Evolutionary conservation across 352 stramenopile genomes (phyloP).

Genomic region (Pythium phragmitis): DNA sequence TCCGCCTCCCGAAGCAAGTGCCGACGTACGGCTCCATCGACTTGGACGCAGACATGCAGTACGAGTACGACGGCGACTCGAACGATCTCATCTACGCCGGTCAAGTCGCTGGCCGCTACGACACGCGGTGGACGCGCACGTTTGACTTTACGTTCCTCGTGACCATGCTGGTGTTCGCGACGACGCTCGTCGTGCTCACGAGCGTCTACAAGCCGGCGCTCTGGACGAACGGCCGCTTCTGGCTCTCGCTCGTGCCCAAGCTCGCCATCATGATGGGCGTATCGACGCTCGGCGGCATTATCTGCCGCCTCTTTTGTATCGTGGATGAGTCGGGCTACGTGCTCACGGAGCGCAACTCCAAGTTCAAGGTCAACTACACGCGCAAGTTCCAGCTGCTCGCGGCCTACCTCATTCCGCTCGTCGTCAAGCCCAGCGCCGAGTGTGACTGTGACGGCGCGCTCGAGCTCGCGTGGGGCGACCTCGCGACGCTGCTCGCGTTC

Average conservation of each 20-base stretch:
- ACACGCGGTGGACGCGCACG: slow-evolving; percentile 80
- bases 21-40: slow-evolving; percentile 75
- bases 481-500: slow-evolving; percentile 80
- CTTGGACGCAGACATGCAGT: slow-evolving; percentile 50
- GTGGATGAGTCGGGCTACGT: slow-evolving; percentile 84
- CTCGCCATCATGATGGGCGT: slow-evolving; percentile 81
- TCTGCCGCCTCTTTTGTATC: slow-evolving; percentile 78
- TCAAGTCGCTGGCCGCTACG: slow-evolving; percentile 75
- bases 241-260: slow-evolving; percentile 78
- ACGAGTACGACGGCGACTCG: slow-evolving; percentile 78
- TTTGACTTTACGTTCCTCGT: slow-evolving; percentile 84
- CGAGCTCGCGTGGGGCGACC: slow-evolving; percentile 78
- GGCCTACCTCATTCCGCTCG: slow-evolving; percentile 78
- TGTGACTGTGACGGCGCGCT: slow-evolving; percentile 56
- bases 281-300: slow-evolving; percentile 63
- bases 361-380: slow-evolving; percentile 90
- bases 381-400: slow-evolving; percentile 84
- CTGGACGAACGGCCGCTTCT: slow-evolving; percentile 71
- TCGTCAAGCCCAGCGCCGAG: slow-evolving; percentile 43
- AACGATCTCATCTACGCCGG: slow-evolving; percentile 84
- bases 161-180: slow-evolving; percentile 56
- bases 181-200: slow-evolving; percentile 56
- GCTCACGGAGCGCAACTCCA: slow-evolving; percentile 81
- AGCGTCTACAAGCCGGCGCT: slow-evolving; percentile 58
- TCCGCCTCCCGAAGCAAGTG: slow-evolving; percentile 74